These are phyloP conservation scores for Lophiotrema nucula DNA, from an alignment of 495 filamentous ascomycete genomes.

Conservation along the genomic window DNA sequence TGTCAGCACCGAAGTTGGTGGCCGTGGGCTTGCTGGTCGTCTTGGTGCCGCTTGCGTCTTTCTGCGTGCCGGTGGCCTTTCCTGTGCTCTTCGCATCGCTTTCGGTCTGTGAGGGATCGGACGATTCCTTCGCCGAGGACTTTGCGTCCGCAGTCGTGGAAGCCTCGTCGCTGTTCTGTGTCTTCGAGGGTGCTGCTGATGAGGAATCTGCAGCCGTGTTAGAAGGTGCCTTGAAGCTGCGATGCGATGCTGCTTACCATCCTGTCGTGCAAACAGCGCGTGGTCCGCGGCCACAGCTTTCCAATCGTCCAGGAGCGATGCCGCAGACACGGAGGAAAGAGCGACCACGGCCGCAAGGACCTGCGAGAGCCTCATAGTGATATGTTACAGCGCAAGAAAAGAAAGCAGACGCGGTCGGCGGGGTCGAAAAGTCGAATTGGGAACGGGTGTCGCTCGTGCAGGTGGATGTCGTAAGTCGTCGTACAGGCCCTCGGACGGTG, in stretches of 20 bases:
- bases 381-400: background rate
- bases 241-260: constrained; percentile 2
- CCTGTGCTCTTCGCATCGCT: constrained; percentile 2
- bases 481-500: background rate
- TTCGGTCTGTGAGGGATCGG: background rate
- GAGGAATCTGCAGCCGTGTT: background rate
- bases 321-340: constrained; percentile 37
- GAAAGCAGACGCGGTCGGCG: background rate
- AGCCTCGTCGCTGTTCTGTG: background rate
- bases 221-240: background rate
- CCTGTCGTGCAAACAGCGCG: constrained; percentile 32
- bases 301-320: constrained; percentile 30
- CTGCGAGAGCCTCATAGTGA: constrained; percentile 38
- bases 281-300: constrained; percentile 31
- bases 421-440: background rate
- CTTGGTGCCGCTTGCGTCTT: constrained; percentile 11
- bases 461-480: background rate
- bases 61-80: constrained; percentile 21
- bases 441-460: background rate
- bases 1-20: constrained; percentile 54
- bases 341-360: constrained; percentile 37
- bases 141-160: constrained; percentile 1
- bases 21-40: constrained; percentile 21
- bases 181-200: constrained; percentile 1
- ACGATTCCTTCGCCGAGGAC: background rate